A percentile compares a stretch with the other conserved stretches of the same genome.
phyloP scores from a whole-genome alignment of 176 grass and related monocot species.

The Chloris gayana region DNA sequence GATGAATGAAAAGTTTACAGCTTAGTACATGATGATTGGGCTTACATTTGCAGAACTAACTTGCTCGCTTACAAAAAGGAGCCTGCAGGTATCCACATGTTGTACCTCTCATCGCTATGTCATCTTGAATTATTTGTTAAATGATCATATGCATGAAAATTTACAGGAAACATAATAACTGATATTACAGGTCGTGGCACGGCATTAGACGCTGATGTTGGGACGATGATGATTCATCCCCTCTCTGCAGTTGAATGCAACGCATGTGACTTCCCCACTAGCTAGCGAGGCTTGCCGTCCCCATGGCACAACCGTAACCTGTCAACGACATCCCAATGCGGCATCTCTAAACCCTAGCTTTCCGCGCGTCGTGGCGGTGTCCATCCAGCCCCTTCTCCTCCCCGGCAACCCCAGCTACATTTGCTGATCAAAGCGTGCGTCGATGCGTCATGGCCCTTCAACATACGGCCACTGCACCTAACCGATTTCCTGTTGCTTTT shows the following conservation, averaged over 20 bases:
- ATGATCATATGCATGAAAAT: too few relatives aligned
- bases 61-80: too few relatives aligned
- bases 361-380: conserved; percentile 24
- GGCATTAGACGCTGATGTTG: too few relatives aligned
- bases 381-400: neutral
- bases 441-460: neutral
- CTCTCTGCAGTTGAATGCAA: neutral
- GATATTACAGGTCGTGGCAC: too few relatives aligned
- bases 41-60: too few relatives aligned
- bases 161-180: too few relatives aligned
- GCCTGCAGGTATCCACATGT: too few relatives aligned
- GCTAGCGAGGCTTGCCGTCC: neutral
- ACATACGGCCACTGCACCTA: conserved; percentile 1
- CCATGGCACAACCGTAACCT: neutral
- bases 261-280: neutral
- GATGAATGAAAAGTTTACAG: too few relatives aligned
- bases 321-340: neutral
- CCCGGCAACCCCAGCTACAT: neutral
- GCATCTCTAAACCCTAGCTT: conserved; percentile 42
- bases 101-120: too few relatives aligned
- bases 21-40: too few relatives aligned
- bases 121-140: too few relatives aligned
- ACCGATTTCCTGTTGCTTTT: conserved; percentile 10
- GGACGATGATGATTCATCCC: too few relatives aligned
- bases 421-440: conserved; percentile 9